These are phyloP conservation scores for Blepharisma undulans DNA, from an alignment of 169 alveolate genomes.

Conservation along the genomic window DNA sequence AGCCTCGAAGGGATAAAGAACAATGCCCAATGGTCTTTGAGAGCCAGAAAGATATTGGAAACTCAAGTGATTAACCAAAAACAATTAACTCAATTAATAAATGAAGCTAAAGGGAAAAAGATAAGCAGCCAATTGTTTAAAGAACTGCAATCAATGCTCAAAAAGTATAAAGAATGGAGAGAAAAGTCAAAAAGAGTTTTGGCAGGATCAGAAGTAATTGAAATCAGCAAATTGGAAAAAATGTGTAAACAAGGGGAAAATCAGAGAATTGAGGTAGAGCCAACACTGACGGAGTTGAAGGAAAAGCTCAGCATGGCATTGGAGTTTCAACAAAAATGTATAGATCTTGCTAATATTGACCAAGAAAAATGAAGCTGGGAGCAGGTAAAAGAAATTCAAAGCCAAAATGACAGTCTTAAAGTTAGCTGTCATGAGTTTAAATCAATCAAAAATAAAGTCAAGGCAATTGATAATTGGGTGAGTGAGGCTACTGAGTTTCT, in stretches of 20 bases:
- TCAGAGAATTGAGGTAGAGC: background rate
- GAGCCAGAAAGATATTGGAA: constrained; percentile 31
- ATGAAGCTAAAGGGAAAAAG: constrained; percentile 28
- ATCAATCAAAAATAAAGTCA: background rate
- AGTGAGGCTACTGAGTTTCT: background rate
- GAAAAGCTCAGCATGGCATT: background rate
- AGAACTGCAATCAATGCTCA: constrained; percentile 8
- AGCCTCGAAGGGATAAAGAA: constrained; percentile 8
- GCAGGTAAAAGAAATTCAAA: background rate
- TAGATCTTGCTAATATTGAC: background rate
- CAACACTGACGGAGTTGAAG: background rate
- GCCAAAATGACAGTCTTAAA: background rate
- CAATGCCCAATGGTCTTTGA: background rate
- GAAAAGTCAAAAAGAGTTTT: constrained; percentile 7
- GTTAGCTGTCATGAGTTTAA: background rate
- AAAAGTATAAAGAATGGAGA: constrained; percentile 18
- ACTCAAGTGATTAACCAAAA: background rate
- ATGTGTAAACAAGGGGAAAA: background rate
- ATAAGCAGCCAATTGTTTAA: background rate
- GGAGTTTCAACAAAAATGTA: background rate
- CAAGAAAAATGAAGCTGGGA: constrained; percentile 2
- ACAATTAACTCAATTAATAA: background rate
- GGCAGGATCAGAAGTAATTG: background rate
- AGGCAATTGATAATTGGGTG: background rate
- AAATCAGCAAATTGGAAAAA: background rate